These are phyloP conservation scores for Eucalyptus lansdowneana DNA, from an alignment of 345 rosid species.

Conservation along the genomic window DNA sequence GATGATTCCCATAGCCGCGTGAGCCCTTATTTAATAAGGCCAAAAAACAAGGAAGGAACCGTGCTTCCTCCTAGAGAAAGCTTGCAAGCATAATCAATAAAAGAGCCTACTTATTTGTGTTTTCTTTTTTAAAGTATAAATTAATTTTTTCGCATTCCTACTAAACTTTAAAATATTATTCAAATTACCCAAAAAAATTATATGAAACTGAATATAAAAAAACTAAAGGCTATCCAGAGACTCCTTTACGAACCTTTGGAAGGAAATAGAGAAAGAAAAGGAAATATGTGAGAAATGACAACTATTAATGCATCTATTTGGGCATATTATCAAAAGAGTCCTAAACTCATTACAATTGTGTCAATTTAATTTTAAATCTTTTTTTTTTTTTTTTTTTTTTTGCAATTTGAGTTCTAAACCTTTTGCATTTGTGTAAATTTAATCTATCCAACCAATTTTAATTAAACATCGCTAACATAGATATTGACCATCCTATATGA, in stretches of 20 bases:
- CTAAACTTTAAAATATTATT: background rate
- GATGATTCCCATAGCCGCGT: background rate
- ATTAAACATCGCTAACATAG: accelerated
- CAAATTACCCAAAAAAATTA: background rate
- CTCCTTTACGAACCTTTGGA: background rate
- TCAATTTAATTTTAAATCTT: accelerated
- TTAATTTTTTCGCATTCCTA: background rate
- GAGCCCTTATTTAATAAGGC: background rate
- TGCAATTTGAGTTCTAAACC: too few relatives aligned
- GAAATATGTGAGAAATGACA: background rate
- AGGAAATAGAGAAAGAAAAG: background rate
- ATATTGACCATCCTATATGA: accelerated
- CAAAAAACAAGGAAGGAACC: background rate
- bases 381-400: too few relatives aligned
- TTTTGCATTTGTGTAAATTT: too few relatives aligned
- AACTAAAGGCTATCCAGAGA: accelerated
- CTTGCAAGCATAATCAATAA: background rate
- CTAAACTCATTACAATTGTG: too few relatives aligned
- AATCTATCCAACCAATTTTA: accelerated
- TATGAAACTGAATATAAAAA: background rate
- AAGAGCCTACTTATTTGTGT: background rate
- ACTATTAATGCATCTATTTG: accelerated
- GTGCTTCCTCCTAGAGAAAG: background rate
- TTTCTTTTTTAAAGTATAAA: background rate
- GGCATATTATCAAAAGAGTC: accelerated